Conservation (phyloP, 2,329 filamentous ascomycete genomes). For the Neofusicoccum kwambonambiense region DNA sequence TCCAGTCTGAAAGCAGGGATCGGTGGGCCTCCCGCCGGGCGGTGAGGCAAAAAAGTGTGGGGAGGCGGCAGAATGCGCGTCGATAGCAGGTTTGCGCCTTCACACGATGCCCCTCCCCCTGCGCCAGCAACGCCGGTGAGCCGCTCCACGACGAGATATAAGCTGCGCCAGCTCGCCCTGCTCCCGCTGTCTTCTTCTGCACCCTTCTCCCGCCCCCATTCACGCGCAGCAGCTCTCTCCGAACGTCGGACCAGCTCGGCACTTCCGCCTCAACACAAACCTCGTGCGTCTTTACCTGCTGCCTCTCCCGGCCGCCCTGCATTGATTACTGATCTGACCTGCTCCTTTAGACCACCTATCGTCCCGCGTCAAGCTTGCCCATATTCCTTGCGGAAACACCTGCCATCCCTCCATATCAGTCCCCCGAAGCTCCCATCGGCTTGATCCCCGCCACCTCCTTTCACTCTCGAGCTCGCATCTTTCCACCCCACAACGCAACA, state of each 20-base stretch:
- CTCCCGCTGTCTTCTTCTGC: not conserved
- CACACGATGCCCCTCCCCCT: not conserved
- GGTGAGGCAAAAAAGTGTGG: conserved; percentile 11
- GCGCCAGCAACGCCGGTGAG: not conserved
- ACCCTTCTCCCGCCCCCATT: not conserved
- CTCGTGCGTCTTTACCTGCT: not conserved
- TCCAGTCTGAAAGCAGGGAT: not conserved
- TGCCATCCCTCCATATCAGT: not conserved
- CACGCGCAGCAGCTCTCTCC: not conserved
- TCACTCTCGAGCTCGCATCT: not conserved
- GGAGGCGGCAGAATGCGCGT: conserved; percentile 2
- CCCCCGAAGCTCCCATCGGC: not conserved
- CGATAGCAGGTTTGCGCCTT: conserved; percentile 1
- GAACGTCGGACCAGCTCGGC: not conserved
- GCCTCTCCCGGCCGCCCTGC: not conserved
- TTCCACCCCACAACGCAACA: conserved; percentile 11
- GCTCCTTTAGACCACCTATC: not conserved
- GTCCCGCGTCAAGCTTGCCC: not conserved
- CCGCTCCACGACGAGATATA: not conserved
- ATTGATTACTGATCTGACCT: not conserved
- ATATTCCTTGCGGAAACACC: not conserved
- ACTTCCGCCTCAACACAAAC: not conserved
- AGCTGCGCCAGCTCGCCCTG: not conserved
- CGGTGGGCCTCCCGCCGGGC: conserved; percentile 2
- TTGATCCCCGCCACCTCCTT: conserved; percentile 5